These are phyloP conservation scores for Cordyceps farinosa DNA, from an alignment of 2,329 filamentous ascomycete species.

Conservation along the genomic window DNA sequence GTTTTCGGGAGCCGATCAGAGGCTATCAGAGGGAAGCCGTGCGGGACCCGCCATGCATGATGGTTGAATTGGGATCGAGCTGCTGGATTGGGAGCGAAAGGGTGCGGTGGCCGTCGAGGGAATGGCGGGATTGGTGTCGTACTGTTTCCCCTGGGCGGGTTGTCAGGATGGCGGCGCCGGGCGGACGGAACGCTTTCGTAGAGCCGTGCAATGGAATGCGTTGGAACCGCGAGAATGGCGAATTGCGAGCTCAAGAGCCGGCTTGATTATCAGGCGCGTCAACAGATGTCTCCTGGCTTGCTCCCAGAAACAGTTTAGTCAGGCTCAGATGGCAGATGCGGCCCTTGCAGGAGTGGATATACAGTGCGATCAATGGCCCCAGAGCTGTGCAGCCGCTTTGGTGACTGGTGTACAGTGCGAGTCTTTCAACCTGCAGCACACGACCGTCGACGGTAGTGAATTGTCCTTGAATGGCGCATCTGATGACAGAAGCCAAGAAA, in stretches of 20 bases:
- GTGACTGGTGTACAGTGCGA: constrained; percentile 1
- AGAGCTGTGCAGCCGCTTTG: not conserved
- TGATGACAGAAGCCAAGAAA: not conserved
- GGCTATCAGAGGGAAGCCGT: constrained; percentile 8
- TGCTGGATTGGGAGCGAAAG: not conserved
- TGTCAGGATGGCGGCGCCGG: not conserved
- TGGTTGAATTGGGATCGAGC: constrained; percentile 3
- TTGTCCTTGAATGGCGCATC: not conserved
- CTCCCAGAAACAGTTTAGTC: not conserved
- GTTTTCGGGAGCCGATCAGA: constrained; percentile 4
- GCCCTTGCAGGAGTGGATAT: constrained; percentile 13
- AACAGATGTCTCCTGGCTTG: constrained; percentile 1
- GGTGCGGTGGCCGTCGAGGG: not conserved
- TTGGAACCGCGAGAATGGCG: not conserved
- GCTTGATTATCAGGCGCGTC: not conserved
- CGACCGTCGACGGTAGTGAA: not conserved
- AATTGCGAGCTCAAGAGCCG: not conserved
- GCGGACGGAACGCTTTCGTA: not conserved
- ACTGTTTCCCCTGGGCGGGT: not conserved
- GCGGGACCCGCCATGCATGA: constrained; percentile 6
- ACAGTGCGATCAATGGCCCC: constrained; percentile 13
- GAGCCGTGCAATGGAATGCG: not conserved
- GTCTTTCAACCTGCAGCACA: not conserved
- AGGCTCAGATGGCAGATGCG: not conserved
- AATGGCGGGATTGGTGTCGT: constrained; percentile 5